Evolutionary conservation across 2,329 filamentous ascomycete genomes (phyloP), one percentile per base, ranked within the genome.

Genomic region (Cladosporium cucumerinum): DNA sequence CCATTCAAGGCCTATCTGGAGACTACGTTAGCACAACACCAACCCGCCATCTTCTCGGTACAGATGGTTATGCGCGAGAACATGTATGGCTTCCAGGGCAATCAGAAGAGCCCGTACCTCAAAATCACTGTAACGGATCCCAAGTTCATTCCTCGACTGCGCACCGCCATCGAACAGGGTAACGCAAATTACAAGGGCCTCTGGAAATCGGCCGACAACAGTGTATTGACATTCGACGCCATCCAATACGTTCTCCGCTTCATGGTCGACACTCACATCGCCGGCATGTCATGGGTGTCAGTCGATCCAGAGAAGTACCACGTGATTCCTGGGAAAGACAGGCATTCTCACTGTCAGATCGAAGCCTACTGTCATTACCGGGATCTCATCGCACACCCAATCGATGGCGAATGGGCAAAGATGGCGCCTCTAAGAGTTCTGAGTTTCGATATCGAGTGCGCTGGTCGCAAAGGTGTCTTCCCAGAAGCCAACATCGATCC

Each of bases 401-500:
- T 93, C 2, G 90, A 95, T 69, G 94, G 93, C 21, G 93, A 98
- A 75, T 99, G 94, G 93, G 92, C 92, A 30, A 99, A 97, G 79
- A 97, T 98, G 89, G 95, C 96, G 0, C 95, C 95, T 0, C 82
- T 99, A 3, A 88, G 95, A 67, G 90, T 97, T 55, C 80, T 99
- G 54, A 98, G 95, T 5, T 98, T 99, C 74, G 95, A 99, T 86
- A 99, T 99, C 71, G 95, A 99, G 78, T 99, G 95, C 78, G 95
- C 95, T 71, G 95, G 95, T 60, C 90, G 96, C 71, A 98, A 99
- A 79, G 95, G 95, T 69, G 90, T 99, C 74, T 99, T 99, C 73
- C 95, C 96, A 0, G 95, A 99, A 77, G 88, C 96, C 11, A 88
- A 94, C 66, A 81, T 92, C 23, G 95, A 99, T 72, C 93, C 94